Conservation (phyloP, 108 stramenopile genomes). For the Conticribra guillardii region DNA sequence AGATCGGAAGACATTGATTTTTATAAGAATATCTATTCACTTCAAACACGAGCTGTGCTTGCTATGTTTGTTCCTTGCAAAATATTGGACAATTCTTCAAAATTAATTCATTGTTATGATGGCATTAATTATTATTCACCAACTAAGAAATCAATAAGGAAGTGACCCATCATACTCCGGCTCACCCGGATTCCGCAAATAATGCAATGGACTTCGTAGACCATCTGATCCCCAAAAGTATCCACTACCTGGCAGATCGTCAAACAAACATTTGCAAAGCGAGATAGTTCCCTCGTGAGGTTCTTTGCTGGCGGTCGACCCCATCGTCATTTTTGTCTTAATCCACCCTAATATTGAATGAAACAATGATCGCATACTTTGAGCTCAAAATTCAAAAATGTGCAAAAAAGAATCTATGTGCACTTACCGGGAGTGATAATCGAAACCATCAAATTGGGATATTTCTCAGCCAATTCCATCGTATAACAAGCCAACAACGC, state of each 20-base stretch:
- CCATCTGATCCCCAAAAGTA: conserved; percentile 74
- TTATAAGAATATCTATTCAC: too few species aligned
- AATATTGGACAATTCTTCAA: too few species aligned
- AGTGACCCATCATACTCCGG: conserved; percentile 63
- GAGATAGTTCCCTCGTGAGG: conserved; percentile 61
- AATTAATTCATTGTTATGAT: too few species aligned
- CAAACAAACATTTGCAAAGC: conserved; percentile 43
- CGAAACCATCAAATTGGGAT: conserved; percentile 55
- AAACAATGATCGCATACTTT: too few species aligned
- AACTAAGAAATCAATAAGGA: conserved; percentile 4
- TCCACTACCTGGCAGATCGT: conserved; percentile 50
- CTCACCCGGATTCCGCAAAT: conserved; percentile 71
- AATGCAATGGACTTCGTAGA: conserved; percentile 60
- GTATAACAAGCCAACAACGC: conserved; percentile 66
- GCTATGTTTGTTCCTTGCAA: too few species aligned
- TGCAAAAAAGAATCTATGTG: not conserved
- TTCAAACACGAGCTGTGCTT: too few species aligned
- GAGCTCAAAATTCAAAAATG: not conserved
- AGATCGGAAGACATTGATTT: too few species aligned
- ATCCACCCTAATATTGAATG: conserved; percentile 51
- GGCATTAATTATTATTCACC: too few species aligned
- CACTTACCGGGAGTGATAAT: conserved; percentile 52
- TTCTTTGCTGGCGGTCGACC: conserved; percentile 53
- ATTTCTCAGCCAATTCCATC: conserved; percentile 43
- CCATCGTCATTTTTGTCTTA: conserved; percentile 61